Base-by-base conservation (phyloP, 192 early-diverging fungal genomes). In the Spinellus fusiger region DNA sequence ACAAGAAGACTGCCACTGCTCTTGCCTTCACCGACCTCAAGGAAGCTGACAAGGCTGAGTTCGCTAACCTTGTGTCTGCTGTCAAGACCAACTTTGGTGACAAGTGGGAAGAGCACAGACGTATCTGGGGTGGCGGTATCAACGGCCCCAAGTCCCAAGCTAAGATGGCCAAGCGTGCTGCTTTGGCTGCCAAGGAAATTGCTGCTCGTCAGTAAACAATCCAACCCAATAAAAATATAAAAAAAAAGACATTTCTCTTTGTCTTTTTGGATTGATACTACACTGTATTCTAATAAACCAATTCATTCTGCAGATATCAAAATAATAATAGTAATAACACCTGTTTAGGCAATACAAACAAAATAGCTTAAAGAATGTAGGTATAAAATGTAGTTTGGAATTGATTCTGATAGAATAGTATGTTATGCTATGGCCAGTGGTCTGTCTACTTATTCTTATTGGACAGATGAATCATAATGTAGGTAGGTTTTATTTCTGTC, bases 1-100 rank as follows among this genome's bases (percentile, higher is more conserved):
- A 96, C 91, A 92, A 97, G 84, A 99, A 99, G 93, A 99, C 93
- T 54, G 94, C 94, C 75, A 98, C 97, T 52, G 95, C 94, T 57
- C 76, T 99, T 56, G 95, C 91, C 54, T 76, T 99, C 67, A 92
- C 90, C 56, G 97, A 98, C 37, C 88, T 95, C 74, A 85, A 84
- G 73, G 84, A 89, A 53, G 95, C 93, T 81, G 97, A 99, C 85
- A 98, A 99, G 89, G 69, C 82, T 67, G 82, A 91, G 60, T 84
- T 99, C 49, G 82, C 89, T 64, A 80, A 86, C 44, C 77, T 99
- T 54, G 82, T 99, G 71, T 84, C 83, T 68, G 87, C 92, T 61
- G 80, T 94, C 84, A 95, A 98, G 85, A 73, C 84, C 76, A 93
- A 94, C 87, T 99, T 87, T 83, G 88, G 84, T 80, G 93, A 94